Percentiles rank a stretch among this genome's conserved stretches.
phyloP scores from a whole-genome alignment of 768 basidiomycete species.

The Agrocybe praecox region DNA sequence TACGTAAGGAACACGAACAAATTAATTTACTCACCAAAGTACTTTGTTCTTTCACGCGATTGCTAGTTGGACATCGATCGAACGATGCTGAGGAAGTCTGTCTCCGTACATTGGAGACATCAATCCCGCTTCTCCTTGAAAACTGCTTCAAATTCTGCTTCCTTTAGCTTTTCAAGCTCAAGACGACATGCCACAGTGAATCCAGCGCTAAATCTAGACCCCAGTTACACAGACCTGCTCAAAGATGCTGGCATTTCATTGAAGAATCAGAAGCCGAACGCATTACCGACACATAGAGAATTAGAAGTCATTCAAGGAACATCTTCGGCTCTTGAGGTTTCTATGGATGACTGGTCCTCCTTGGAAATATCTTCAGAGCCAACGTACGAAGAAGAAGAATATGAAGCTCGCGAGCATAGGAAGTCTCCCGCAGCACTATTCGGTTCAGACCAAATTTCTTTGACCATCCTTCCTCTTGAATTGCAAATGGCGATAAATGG shows the following conservation, averaged over 20 bases:
- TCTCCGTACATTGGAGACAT: conserved; percentile 1
- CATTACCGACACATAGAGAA: conserved; percentile 41
- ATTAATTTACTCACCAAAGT: neutral
- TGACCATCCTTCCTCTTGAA: conserved; percentile 73
- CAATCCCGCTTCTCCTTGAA: neutral
- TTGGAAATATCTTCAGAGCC: conserved; percentile 32
- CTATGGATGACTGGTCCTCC: conserved; percentile 20
- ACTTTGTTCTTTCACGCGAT: too few species aligned
- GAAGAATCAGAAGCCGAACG: conserved; percentile 33
- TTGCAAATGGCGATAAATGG: conserved; percentile 65
- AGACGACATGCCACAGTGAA: conserved; percentile 47
- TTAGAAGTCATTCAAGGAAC: conserved; percentile 44
- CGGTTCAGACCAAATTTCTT: conserved; percentile 73
- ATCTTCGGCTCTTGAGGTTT: conserved; percentile 3
- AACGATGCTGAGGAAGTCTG: conserved; percentile 8
- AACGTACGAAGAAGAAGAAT: conserved; percentile 26
- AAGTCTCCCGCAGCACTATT: conserved; percentile 85
- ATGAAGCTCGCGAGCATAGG: conserved; percentile 37
- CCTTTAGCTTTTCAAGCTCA: conserved; percentile 26
- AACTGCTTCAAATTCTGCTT: neutral
- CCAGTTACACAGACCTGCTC: conserved; percentile 62
- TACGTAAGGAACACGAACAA: neutral
- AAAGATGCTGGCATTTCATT: conserved; percentile 72
- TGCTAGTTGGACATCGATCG: too few species aligned
- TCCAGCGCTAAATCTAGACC: conserved; percentile 64